Conservation (phyloP, 129 eudicot species). For the Solidago caesia region DNA sequence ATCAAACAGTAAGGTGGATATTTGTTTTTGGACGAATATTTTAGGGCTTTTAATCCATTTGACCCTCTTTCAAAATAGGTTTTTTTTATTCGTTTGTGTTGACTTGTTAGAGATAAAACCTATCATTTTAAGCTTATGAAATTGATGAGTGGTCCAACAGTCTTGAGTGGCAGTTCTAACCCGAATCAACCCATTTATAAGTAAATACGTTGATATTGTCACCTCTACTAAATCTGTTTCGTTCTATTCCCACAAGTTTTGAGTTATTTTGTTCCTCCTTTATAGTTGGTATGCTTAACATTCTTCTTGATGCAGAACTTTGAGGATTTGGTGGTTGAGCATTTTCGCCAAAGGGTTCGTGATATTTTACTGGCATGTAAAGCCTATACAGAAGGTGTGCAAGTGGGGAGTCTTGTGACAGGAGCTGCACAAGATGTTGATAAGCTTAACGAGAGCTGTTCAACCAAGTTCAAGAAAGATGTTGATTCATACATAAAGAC, state of each 20-base stretch:
- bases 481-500: slow-evolving; percentile 36
- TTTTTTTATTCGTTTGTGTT: no score
- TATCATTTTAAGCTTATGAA: no score
- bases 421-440: slow-evolving; percentile 69
- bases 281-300: neutral
- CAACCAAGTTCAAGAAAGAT: slow-evolving; percentile 31
- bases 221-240: neutral
- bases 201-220: no score
- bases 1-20: no score
- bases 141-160: no score
- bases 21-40: no score
- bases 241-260: neutral
- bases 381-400: slow-evolving; percentile 72
- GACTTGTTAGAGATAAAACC: no score
- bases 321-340: slow-evolving; percentile 78
- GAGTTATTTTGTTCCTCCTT: neutral
- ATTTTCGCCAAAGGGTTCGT: slow-evolving; percentile 46
- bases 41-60: no score
- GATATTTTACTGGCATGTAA: slow-evolving; percentile 71
- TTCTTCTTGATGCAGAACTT: slow-evolving; percentile 47
- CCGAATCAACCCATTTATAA: no score
- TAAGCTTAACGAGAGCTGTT: slow-evolving; percentile 52
- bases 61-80: no score
- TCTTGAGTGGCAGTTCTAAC: no score
- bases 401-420: slow-evolving; percentile 62